Evolutionary conservation across 192 early-diverging fungal species (phyloP), one percentile per base, ranked within the genome.

Genomic region (Umbelopsis isabellina): DNA sequence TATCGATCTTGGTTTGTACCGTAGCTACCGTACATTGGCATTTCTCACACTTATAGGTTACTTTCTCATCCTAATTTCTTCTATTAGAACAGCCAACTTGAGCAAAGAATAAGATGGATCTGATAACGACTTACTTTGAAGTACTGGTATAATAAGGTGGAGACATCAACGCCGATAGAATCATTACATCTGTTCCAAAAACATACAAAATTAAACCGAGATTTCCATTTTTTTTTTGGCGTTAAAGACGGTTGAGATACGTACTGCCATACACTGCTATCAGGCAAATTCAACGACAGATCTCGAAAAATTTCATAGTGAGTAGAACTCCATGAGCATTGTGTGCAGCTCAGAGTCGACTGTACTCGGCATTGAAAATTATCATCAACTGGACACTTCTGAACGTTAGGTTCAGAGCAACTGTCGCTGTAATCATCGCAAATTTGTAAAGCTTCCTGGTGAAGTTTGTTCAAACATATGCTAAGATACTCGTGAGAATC

Each of bases 291-390:
- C 25, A 69, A 30, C 15, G 67, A 69, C 9, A 69, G 37, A 33
- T 69, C 67, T 7, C 67, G 67, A 30, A 52, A 69, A 27, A 52
- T 50, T 52, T 69, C 67, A 52, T 20, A 52, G 67, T 69, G 67
- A 16, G 67, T 52, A 1, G 67, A 69, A 13, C 16, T 25, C 48
- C 51, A 52, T 9, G 49, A 49, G 16, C 67, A 69, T 16, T 49
- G 45, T 4, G 45, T 41, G 49, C 67, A 69, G 21, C 48, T 49
- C 20, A 69, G 35, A 3, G 67, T 69, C 47, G 48, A 52, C 20
- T 48, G 23, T 12, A 69, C 67, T 52, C 51, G 25, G 12, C 48
- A 69, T 41, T 69, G 67, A 51, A 69, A 69, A 69, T 69, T 37
- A 22, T 49, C 49, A 23, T 69, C 47, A 1, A 69, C 48, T 21